Evolutionary conservation across 306 rosid genomes (phyloP).

Genomic region (Vachellia pachyceras): DNA sequence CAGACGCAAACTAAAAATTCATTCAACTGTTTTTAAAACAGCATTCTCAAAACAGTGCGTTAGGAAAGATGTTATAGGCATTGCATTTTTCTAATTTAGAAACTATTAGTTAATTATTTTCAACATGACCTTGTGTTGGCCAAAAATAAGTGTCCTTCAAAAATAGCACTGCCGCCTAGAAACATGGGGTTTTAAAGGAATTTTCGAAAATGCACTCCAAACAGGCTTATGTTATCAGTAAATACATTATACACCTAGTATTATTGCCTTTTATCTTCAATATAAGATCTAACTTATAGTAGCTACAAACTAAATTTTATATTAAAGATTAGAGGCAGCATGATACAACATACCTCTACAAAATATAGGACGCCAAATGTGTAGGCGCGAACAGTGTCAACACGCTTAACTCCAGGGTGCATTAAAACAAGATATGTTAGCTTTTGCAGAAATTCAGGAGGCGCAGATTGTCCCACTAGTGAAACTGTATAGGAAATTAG

Average conservation of each 20-base stretch:
- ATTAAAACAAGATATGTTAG: slow-evolving; percentile 76
- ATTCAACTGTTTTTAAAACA: neutral
- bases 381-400: slow-evolving; percentile 97
- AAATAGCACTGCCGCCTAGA: neutral
- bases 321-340: too few species aligned
- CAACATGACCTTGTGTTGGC: neutral
- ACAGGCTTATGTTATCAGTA: neutral
- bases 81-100: neutral
- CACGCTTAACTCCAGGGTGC: slow-evolving; percentile 75
- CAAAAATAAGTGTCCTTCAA: neutral
- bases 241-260: slow-evolving; percentile 10
- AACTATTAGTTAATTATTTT: neutral
- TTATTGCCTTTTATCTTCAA: neutral
- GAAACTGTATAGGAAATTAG: slow-evolving; percentile 58
- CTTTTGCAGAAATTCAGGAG: slow-evolving; percentile 90
- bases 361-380: slow-evolving; percentile 96
- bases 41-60: neutral
- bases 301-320: too few species aligned
- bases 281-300: too few species aligned
- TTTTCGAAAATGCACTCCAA: neutral
- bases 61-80: neutral
- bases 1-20: neutral
- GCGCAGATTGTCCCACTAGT: slow-evolving; percentile 90
- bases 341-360: slow-evolving; percentile 73
- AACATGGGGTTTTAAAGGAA: neutral